Evolutionary conservation across 2,329 filamentous ascomycete genomes (phyloP), one percentile per base, ranked within the genome.

Genomic region (Blastomyces gilchristii): DNA sequence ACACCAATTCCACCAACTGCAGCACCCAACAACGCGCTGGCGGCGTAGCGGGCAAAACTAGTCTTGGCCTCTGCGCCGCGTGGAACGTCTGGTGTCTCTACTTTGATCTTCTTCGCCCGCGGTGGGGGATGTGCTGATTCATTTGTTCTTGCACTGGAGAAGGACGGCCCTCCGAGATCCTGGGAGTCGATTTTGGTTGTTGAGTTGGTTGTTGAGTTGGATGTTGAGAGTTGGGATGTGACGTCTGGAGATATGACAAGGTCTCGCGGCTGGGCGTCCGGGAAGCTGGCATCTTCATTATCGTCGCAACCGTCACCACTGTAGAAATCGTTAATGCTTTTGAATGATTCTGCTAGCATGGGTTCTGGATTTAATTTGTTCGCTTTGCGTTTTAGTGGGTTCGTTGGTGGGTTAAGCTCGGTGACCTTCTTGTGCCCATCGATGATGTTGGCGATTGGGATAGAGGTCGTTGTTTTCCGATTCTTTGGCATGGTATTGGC

Each of bases 1-100:
- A 76, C 76, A 28, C 76, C 73, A 43, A 79, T 68, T 6, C 76
- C 73, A 58, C 78, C 78, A 53, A 77, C 70, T 18, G 78, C 63
- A 45, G 75, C 76, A 31, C 77, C 76, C 5, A 75, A 65, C 2
- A 76, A 63, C 34, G 77, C 76, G 37, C 73, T 75, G 25, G 73
- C 71, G 39, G 74, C 75, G 67, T 79, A 75, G 62, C 71, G 74
- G 57, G 69, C 67, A 31, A 78, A 61, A 31, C 60, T 70, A 3
- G 61, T 56, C 11, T 62, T 61, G 37, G 16, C 0, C 76, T 16
- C 61, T 49, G 0, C 22, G n/a, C 69, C 69, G 43, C 63, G 69
- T 56, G 72, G 69, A 14, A 45, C 60, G 52, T 67, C 66, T 31
- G 49, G 25, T 31, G 49, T 52, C 11, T 5, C 63, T 56, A 52